Conservation (phyloP, 2,329 filamentous ascomycete genomes). For the Colletotrichum cereale region DNA sequence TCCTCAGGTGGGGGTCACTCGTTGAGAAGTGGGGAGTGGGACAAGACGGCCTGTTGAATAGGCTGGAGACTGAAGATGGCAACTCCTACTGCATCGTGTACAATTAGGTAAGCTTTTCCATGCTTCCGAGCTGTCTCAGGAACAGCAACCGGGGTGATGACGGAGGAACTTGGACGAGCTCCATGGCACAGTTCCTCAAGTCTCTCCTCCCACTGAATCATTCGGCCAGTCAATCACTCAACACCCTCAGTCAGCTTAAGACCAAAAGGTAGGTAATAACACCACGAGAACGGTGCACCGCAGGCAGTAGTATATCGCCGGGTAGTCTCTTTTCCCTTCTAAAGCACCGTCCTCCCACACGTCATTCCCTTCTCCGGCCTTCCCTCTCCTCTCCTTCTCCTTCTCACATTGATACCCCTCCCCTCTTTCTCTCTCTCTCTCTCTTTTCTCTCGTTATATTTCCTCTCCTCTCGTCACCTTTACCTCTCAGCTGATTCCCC, state of each 20-base stretch:
- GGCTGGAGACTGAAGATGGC: not conserved
- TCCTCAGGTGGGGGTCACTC: not conserved
- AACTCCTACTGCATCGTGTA: constrained; percentile 7
- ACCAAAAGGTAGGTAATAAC: not conserved
- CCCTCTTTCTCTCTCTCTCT: not conserved
- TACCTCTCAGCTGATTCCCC: not conserved
- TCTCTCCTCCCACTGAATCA: not conserved
- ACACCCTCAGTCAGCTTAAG: constrained; percentile 7
- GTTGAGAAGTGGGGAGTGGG: not conserved
- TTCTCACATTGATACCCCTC: constrained; percentile 1
- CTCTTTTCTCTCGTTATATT: not conserved
- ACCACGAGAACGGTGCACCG: not conserved
- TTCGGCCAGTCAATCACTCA: not conserved
- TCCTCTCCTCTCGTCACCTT: not conserved
- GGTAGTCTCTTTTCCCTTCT: not conserved
- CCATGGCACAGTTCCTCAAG: not conserved
- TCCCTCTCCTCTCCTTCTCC: not conserved
- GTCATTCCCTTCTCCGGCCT: not conserved
- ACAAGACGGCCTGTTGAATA: not conserved
- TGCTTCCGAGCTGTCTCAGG: constrained; percentile 5
- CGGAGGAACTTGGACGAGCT: constrained; percentile 25
- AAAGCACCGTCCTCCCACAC: constrained; percentile 12
- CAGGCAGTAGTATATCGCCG: not conserved
- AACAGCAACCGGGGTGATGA: constrained; percentile 3
- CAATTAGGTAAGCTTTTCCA: constrained; percentile 24